Evolutionary conservation across 352 stramenopile species (phyloP).

Genomic region (Phytophthora chlamydospora): DNA sequence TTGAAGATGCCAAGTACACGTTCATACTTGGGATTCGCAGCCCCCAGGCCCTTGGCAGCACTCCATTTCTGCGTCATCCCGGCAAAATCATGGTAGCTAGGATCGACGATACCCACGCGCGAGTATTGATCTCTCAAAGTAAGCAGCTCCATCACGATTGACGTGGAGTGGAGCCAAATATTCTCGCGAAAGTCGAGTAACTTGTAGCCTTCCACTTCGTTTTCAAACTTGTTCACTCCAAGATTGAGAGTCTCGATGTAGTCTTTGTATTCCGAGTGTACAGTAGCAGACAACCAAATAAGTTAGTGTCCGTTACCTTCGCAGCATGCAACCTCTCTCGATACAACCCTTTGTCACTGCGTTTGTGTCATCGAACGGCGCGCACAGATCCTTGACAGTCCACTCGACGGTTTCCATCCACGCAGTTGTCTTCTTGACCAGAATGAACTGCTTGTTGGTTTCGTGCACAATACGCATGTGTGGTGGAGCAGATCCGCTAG

Average conservation of each 20-base stretch:
- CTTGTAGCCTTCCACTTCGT: not conserved
- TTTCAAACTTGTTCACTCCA: not conserved
- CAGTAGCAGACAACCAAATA: not conserved
- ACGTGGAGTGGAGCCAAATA: constrained; percentile 15
- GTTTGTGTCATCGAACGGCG: constrained; percentile 1
- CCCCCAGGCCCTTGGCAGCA: not conserved
- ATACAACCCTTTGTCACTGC: constrained; percentile 6
- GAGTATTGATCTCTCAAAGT: constrained; percentile 2
- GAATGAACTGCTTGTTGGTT: not conserved
- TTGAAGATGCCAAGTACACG: constrained; percentile 10
- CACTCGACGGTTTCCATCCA: constrained; percentile 14
- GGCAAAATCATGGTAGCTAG: constrained; percentile 16
- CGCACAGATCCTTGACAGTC: not conserved
- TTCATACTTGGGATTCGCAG: not conserved
- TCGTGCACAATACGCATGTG: not conserved
- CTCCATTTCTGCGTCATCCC: not conserved
- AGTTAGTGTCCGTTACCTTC: too few relatives aligned
- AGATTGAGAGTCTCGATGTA: constrained; percentile 13
- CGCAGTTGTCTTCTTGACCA: not conserved
- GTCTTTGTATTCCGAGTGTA: constrained; percentile 12
- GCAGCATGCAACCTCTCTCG: not conserved
- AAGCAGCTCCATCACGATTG: not conserved
- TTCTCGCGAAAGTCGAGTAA: constrained; percentile 13
- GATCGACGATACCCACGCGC: constrained; percentile 5
- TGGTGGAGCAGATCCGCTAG: too few relatives aligned